Base-by-base conservation (phyloP, 2,329 filamentous ascomycete species). In the Aureobasidium sp. region DNA sequence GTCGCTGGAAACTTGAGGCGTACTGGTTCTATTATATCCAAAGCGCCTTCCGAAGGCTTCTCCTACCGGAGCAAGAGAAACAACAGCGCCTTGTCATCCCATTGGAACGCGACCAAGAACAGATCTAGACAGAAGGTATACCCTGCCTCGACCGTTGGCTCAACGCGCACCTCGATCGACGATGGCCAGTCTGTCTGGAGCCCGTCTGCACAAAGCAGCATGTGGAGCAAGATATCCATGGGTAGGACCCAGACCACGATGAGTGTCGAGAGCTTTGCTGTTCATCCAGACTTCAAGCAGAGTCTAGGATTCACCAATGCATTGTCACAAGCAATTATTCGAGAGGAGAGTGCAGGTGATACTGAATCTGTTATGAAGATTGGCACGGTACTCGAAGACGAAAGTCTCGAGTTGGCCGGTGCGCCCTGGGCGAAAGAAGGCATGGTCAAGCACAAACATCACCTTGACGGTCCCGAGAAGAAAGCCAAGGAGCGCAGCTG, bases 381-480 rank as follows among this genome's bases (percentile, higher is more conserved):
- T n/a, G 60, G 60, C 31, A 53, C 67, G 23, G 77, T 96, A 10
- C 83, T 97, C 0, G 93, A 96, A 68, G 94, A 97, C 68, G 94
- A 99, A 69, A 90, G 88, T 0, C 81, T 99, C 13, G 92, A 95
- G 69, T 84, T 99, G 40, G 85, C 88, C 11, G 94, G 94, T 25
- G 90, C 94, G n/a, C 94, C 94, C 0, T 99, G 94, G 94, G 87
- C 95, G 29, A 99, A 99, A 75, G 94, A 99, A 74, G 94, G 94
- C 64, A 90, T 95, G 67, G 79, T 97, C 21, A 93, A 93, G 66
- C 93, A 99, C 77, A 97, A 97, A 74, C 93, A 96, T 72, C 93
- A 97, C 69, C 81, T 97, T 3, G 93, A 97, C 71, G 85, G 89
- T 4, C 81, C 90, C 37, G 92, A 95, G 66, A 96, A 94, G 77